Evolutionary conservation across 768 basidiomycete genomes (phyloP).

Genomic region (Boletus subcaerulescens): DNA sequence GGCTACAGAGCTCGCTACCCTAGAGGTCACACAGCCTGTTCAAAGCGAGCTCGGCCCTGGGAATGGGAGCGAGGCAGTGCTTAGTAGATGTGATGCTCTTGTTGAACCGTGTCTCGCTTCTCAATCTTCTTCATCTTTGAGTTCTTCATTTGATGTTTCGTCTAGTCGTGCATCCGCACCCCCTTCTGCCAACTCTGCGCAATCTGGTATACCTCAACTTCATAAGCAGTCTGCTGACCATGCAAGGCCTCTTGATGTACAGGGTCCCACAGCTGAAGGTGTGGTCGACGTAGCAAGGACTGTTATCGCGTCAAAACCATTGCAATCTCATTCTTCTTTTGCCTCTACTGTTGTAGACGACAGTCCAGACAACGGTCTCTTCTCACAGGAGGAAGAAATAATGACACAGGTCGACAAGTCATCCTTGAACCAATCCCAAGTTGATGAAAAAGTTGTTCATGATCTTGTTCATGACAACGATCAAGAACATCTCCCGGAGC

Average conservation of each 20-base stretch:
- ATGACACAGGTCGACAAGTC: slow-evolving; percentile 17
- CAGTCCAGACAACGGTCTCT: slow-evolving; percentile 33
- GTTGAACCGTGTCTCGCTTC: slow-evolving; percentile 29
- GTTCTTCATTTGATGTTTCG: slow-evolving; percentile 43
- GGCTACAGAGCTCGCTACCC: slow-evolving; percentile 13
- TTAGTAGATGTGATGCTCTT: slow-evolving; percentile 21
- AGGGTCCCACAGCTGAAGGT: slow-evolving; percentile 30
- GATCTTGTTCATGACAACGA: slow-evolving; percentile 20
- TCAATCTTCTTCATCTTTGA: slow-evolving; percentile 32
- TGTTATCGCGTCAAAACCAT: slow-evolving; percentile 25
- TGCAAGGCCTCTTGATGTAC: slow-evolving; percentile 44
- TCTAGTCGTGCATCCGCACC: slow-evolving; percentile 41
- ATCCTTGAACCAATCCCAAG: slow-evolving; percentile 14
- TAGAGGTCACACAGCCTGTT: slow-evolving; percentile 22
- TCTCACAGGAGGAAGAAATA: slow-evolving; percentile 28
- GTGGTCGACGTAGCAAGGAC: slow-evolving; percentile 2
- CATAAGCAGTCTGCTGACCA: slow-evolving; percentile 47
- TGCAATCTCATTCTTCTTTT: slow-evolving; percentile 43
- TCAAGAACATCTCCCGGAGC: slow-evolving; percentile 54
- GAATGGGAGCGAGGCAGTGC: slow-evolving; percentile 15
- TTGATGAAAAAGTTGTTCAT: slow-evolving; percentile 18
- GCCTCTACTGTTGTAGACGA: slow-evolving; percentile 54
- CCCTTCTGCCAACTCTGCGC: slow-evolving; percentile 21
- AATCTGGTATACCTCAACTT: slow-evolving; percentile 39
- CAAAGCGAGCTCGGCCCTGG: slow-evolving; percentile 15